Base-by-base conservation (phyloP, 2,329 filamentous ascomycete genomes). In the Trichophyton benhamiae region DNA sequence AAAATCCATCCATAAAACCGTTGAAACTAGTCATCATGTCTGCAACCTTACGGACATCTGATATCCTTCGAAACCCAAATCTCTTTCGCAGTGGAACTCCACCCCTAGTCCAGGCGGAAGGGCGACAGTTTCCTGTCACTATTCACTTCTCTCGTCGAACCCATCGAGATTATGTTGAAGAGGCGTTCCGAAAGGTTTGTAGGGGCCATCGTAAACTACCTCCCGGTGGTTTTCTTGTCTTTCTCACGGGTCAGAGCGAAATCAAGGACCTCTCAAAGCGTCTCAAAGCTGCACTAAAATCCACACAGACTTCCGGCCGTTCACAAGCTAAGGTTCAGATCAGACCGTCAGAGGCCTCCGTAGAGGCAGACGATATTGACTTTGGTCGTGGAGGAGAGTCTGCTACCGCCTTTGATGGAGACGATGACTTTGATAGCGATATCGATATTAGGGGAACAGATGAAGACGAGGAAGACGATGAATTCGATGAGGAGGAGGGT, bases 11-110 rank as follows among this genome's bases (percentile, higher is more conserved):
- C 0, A 76, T 88, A 30, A 87, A 85, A 65, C 91, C 91, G 0
- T 75, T 99, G 59, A 99, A 97, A 75, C 81, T 99, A 7, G 84
- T 99, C 63, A 95, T 99, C 75, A 99, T 99, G 95, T 97, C 92
- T 63, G 94, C 94, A 49, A 99, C 94, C 1, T 79, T 99, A 38
- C 82, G 91, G 63, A 89, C 97, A 53, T 88, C 90, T 11, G 92
- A 97, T 70, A 88, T 99, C 67, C 90, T 89, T 0, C 83, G 90
- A 70, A 97, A 99, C 69, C 77, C 83, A 7, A 85, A 82, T 15
- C 79, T 99, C 0, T 99, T 99, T 73, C 78, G 85, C 3, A 80
- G 78, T 49, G 78, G 78, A 0, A 82, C 88, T 2, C 94, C 94
- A 0, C 92, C 91, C 0, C 82, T 97, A 1, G 80, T 99, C 0